These are phyloP conservation scores for Ligustrum vulgare DNA, from an alignment of 257 asterid genomes.

Conservation along the genomic window DNA sequence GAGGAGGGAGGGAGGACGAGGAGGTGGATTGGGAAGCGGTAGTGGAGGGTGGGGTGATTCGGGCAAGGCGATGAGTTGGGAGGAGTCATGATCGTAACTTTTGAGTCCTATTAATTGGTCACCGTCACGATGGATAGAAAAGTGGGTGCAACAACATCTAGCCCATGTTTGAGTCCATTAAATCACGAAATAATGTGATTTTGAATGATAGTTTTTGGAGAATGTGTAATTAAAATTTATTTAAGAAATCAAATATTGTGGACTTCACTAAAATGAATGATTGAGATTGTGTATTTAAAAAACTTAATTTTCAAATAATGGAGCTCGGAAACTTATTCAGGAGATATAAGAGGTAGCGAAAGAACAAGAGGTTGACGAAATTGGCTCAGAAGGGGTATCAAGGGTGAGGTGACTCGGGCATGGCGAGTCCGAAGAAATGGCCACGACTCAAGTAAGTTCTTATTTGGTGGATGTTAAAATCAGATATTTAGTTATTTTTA, in stretches of 20 bases:
- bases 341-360: neutral
- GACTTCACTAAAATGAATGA: no score
- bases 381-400: neutral
- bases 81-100: neutral
- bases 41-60: conserved; percentile 62
- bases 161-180: no score
- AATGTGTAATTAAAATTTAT: no score
- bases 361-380: neutral
- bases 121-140: neutral
- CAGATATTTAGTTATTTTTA: no score
- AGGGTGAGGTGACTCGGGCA: neutral
- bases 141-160: no score
- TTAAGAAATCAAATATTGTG: no score
- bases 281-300: no score
- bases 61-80: conserved; percentile 47
- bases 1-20: conserved; percentile 29
- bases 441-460: conserved; percentile 42
- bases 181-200: no score
- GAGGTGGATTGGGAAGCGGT: conserved; percentile 84
- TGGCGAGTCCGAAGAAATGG: neutral
- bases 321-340: no score
- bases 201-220: no score
- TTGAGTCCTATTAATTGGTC: neutral
- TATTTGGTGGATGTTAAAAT: no score
- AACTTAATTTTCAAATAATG: no score